phyloP scores from a whole-genome alignment of 768 basidiomycete genomes.

The Epithele typhae region DNA sequence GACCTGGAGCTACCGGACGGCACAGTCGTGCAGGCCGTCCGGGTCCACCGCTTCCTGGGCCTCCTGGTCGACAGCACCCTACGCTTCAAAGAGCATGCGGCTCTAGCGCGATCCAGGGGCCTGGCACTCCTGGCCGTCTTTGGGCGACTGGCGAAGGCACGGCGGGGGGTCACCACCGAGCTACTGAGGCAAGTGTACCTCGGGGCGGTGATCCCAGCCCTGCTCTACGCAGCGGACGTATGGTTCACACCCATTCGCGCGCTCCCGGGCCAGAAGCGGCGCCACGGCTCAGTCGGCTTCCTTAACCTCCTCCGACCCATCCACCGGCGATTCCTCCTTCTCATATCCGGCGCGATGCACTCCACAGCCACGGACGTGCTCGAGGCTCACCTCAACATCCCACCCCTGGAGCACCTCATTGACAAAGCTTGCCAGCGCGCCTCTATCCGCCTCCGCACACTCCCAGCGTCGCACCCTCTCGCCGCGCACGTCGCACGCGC shows the following conservation, averaged over 20 bases:
- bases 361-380: slow-evolving; percentile 21
- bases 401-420: slow-evolving; percentile 15
- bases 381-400: slow-evolving; percentile 16
- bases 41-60: slow-evolving; percentile 26
- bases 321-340: slow-evolving; percentile 17
- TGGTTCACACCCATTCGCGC: neutral
- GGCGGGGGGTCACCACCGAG: slow-evolving; percentile 14
- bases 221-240: slow-evolving; percentile 23
- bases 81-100: slow-evolving; percentile 18
- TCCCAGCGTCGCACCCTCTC: slow-evolving; percentile 19
- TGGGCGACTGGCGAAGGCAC: slow-evolving; percentile 15
- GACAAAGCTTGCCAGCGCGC: slow-evolving; percentile 12
- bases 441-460: slow-evolving; percentile 13
- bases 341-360: slow-evolving; percentile 21
- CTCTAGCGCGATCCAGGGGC: slow-evolving; percentile 19
- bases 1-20: slow-evolving; percentile 9
- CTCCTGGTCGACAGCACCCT: slow-evolving; percentile 28
- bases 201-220: slow-evolving; percentile 20
- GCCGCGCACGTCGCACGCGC: neutral
- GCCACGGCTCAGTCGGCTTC: neutral
- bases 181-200: slow-evolving; percentile 23
- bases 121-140: slow-evolving; percentile 14
- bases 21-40: slow-evolving; percentile 21
- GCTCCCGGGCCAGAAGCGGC: neutral
- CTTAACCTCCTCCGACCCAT: slow-evolving; percentile 12